Base-by-base conservation (phyloP, 768 basidiomycete genomes). In the Rhizopogon vesiculosus region DNA sequence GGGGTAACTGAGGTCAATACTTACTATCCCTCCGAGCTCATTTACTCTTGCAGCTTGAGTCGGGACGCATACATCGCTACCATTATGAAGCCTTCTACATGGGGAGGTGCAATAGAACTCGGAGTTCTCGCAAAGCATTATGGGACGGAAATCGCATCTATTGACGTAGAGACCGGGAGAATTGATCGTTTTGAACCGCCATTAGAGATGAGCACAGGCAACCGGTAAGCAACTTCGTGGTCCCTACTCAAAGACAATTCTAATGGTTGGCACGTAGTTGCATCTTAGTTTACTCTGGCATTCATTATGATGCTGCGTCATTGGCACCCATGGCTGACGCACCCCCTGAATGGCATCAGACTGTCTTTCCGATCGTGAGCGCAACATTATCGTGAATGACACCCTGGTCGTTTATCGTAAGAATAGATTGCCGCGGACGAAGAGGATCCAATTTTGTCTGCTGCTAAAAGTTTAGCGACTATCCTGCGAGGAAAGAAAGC, bases 41-140 rank as follows among this genome's bases (percentile, higher is more conserved):
- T 53, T 48, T 42, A 13, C 41, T 42, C 44, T 40, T 29, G 5
- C 38, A 92, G 75, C 63, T 86, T 65, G 53, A 76, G 70, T 3
- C 76, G 77, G n/a, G 80, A 82, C 31, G 76, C 84, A 49, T 98
- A 98, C 70, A 89, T 93, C 58, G 60, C 76, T 5, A 89, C 89
- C 4, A 98, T 98, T 59, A 75, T 85, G 46, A 87, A 85, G 45
- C 84, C 91, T 1, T 73, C 80, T 2, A 83, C 89, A 1, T 98
- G 96, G 96, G 96, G 96, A 49, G 96, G 96, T 15, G 96, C 96
- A 1, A 98, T 98, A 66, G 94, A 94, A 72, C 84, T 98, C 2
- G 76, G 85, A 7, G 83, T 98, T 59, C 85, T 98, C 57, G 85
- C 95, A 3, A 74, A 81, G 7, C 85, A 96, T 69, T 97, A 86